Evolutionary conservation across 805 yeast species (phyloP), one percentile per base, ranked within the genome.

Genomic region (Metahyphopichia silvanorum): DNA sequence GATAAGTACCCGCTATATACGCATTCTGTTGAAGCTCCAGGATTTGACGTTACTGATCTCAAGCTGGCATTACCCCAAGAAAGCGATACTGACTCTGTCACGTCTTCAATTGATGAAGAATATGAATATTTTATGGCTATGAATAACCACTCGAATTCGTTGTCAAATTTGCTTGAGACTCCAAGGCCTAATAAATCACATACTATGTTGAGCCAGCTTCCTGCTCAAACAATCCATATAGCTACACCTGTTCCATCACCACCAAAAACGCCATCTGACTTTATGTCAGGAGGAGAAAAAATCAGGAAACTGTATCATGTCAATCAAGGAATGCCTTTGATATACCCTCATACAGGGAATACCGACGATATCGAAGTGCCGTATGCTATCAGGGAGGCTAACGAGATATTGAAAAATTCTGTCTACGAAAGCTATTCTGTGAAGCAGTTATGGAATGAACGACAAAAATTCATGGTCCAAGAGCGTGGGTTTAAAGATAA

Each of bases 191-290:
- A 66, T 37, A 66, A 66, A 44, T 40, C 66, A 4, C 74, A 70
- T 35, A 56, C 69, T 5, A 45, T 66, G 4, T 63, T 67, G 29
- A 58, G 67, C 9, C 63, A 67, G 22, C 53, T 75, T 15, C 82
- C 81, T 1, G 60, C 72, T 0, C 79, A 77, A 25, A 59, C 74
- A 0, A 63, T 81, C 4, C 89, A 84, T 52, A 71, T 87, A 8
- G 89, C 96, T 0, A 86, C 96, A 0, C 96, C 95, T 0, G 84
- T 83, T 1, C 93, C 95, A 3, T 85, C 95, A 0, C 95, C 95
- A 1, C 80, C 84, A 1, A 40, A 55, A 9, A 55, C 62, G 5
- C 65, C 69, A 1, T 62, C 71, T 6, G 71, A 66, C 23, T 66
- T 60, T 32, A 64, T 66, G 71, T 41, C 66, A 8, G 73, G 73